These are phyloP conservation scores for Ogataea nonfermentans DNA, from an alignment of 805 yeast genomes.

Conservation along the genomic window DNA sequence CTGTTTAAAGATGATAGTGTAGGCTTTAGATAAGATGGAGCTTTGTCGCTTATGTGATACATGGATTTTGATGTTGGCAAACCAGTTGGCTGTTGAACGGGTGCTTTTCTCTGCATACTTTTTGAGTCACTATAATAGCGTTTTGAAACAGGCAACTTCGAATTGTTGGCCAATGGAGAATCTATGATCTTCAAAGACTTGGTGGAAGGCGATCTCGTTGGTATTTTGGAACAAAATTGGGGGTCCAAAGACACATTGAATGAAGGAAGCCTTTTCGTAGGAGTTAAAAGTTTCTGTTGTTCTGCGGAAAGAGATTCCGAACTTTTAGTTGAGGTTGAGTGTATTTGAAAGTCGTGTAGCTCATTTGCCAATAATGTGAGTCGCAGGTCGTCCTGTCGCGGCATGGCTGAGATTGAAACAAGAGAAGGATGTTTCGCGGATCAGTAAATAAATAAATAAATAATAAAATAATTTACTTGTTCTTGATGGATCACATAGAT, in stretches of 20 bases:
- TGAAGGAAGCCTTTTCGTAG: slow-evolving; percentile 14
- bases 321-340: slow-evolving; percentile 1
- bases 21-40: slow-evolving; percentile 24
- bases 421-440: slow-evolving; percentile 6
- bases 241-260: slow-evolving; percentile 19
- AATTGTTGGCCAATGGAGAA: slow-evolving; percentile 7
- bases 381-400: slow-evolving; percentile 4
- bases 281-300: neutral
- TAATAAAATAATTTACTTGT: neutral
- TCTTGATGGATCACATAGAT: neutral
- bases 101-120: slow-evolving; percentile 2
- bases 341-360: slow-evolving; percentile 8
- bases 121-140: slow-evolving; percentile 17
- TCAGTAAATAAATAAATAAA: slow-evolving; percentile 3
- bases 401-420: slow-evolving; percentile 3
- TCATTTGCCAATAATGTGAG: slow-evolving; percentile 1
- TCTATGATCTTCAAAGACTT: slow-evolving; percentile 12
- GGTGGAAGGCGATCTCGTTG: slow-evolving; percentile 24
- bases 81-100: slow-evolving; percentile 7
- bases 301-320: neutral
- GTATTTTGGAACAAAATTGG: slow-evolving; percentile 25
- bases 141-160: slow-evolving; percentile 21
- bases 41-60: slow-evolving; percentile 9
- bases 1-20: slow-evolving; percentile 20
- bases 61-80: slow-evolving; percentile 14